These are phyloP conservation scores for Beta corolliflora DNA, from an alignment of 179 eudicot species.

Conservation along the genomic window DNA sequence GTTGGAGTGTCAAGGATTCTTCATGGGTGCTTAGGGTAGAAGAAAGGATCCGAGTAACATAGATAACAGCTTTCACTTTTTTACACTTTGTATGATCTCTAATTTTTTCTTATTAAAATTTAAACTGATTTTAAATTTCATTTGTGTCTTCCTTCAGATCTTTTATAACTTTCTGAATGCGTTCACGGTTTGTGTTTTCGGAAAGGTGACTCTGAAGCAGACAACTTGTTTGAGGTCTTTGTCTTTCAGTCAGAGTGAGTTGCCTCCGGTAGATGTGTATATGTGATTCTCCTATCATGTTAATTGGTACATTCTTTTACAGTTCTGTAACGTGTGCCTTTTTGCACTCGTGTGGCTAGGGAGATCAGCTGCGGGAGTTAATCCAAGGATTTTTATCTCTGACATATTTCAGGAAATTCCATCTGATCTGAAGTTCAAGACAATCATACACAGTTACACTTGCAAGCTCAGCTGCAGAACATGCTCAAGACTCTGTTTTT, in stretches of 20 bases:
- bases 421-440: background rate
- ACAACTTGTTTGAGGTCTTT: background rate
- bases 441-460: background rate
- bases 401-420: background rate
- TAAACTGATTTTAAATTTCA: background rate
- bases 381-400: background rate
- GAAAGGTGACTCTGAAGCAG: background rate
- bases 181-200: background rate
- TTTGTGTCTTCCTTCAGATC: background rate
- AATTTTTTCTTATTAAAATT: too few relatives aligned
- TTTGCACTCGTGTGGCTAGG: background rate
- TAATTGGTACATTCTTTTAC: too few relatives aligned
- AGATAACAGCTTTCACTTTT: background rate
- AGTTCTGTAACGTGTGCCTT: background rate
- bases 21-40: too few relatives aligned
- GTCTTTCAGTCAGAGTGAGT: background rate
- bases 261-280: too few relatives aligned
- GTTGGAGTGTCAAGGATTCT: too few relatives aligned
- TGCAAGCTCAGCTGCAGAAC: background rate
- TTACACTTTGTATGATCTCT: background rate
- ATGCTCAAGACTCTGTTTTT: background rate
- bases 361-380: conserved; percentile 4
- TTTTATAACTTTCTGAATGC: background rate
- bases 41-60: too few relatives aligned
- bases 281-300: too few relatives aligned